Base-by-base conservation (phyloP, 495 filamentous ascomycete genomes). In the Penicillium coffeae region DNA sequence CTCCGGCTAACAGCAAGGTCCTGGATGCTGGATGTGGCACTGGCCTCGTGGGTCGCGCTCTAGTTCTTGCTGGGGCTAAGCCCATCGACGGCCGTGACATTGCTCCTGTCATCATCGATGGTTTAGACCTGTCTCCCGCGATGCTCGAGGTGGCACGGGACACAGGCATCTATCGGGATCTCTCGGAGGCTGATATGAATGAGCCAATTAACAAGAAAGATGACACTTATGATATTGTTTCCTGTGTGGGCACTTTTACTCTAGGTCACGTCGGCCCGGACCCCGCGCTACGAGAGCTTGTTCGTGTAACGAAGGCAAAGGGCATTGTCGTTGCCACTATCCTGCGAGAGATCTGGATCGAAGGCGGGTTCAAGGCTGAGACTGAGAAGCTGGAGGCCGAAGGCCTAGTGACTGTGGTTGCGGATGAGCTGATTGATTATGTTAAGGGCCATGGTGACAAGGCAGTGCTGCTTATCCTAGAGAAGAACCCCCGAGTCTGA, bases 21-120 rank as follows among this genome's bases (percentile, higher is more conserved):
- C 65, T 77, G 0, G 74, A 77, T 44, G 74, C 74, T 22, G 74
- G 72, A 21, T 77, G 74, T 50, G 74, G 74, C 21, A 77, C 70
- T 4, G 74, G 74, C 0, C 62, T 74, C 5, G 69, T 70, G 3
- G 71, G 68, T 2, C 53, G 64, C 21, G 69, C 60, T 7, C 68
- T 76, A n/a, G 51, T 59, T n/a, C 45, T 59, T 18, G 42, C 55
- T 37, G 56, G 62, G 1, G 55, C 58, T 0, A 56, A 54, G 8
- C 51, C 52, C 18, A 71, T 77, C 22, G 42, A 45, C 21, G 42
- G 42, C 13, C 18, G 69, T 10, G 73, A 77, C 44, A 48, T 74
- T 9, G 71, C 67, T 8, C 55, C 55, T 2, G 52, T 58, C 27
- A 76, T 77, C 10, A 30, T 30, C 25, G 42, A 45, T 35, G 42